Evolutionary conservation across 2,329 filamentous ascomycete species (phyloP), one percentile per base, ranked within the genome.

Genomic region (Monosporascus sp.): DNA sequence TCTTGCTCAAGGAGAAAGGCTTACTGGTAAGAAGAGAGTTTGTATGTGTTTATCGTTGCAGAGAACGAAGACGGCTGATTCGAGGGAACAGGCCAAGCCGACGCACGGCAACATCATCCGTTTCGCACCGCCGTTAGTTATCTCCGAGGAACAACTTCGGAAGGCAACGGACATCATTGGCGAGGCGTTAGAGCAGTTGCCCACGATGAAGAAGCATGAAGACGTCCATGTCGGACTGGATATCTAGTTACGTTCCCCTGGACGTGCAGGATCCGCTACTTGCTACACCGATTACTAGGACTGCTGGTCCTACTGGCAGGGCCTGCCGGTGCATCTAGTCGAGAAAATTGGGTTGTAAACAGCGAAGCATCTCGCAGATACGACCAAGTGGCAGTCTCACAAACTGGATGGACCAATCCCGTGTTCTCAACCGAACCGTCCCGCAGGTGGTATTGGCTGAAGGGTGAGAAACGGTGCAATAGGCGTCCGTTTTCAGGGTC

Each of bases 31-130:
- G 86, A 76, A 56, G 24, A 52, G 35, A 47, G 24, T 37, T 52
- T 38, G 52, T 54, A 43, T 50, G 49, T 45, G 50, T 52, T 50
- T 50, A 31, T 53, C 51, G 52, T 51, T 47, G 48, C 54, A 51
- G 31, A 45, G 35, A 49, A 31, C 31, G 41, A 50, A 56, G 51
- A 45, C 46, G 56, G 60, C 65, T 68, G 60, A 68, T 65, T 52
- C 53, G 37, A 35, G 56, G 31, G 31, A 55, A 66, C 69, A 96
- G 90, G 94, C 94, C 65, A 99, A 99, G 82, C 94, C 94, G 31
- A 99, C 94, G 6, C 94, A 99, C 72, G 87, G 96, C 67, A 97
- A 97, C 73, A 97, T 99, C 70, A 99, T 99, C 69, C 89, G 94
- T 53, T 87, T 99, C 57, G 94, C 94, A n/a, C 94, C 94, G 47